phyloP scores from a whole-genome alignment of 2,329 filamentous ascomycete species.

The Diaporthe citrichinensis region DNA sequence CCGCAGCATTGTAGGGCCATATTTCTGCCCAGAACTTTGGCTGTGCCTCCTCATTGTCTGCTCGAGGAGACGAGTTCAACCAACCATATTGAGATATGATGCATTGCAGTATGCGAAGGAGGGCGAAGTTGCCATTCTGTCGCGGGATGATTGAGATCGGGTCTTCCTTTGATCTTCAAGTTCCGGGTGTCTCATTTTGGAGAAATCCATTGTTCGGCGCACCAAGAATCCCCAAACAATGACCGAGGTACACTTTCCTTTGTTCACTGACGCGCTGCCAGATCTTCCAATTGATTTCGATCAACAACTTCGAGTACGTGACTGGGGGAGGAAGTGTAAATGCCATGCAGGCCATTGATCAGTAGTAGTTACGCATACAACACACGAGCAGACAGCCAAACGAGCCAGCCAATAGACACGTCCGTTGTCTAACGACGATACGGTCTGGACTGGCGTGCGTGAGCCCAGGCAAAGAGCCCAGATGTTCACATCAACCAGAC shows the following conservation, averaged over 20 bases:
- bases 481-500: not conserved
- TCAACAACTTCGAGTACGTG: accelerated
- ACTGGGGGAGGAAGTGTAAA: not conserved
- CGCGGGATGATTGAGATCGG: not conserved
- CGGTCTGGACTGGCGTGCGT: not conserved
- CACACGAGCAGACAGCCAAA: no score
- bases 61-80: not conserved
- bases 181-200: not conserved
- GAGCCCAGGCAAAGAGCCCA: no score
- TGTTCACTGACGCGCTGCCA: not conserved
- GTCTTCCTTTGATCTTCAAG: not conserved
- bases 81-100: not conserved
- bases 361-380: no score
- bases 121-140: not conserved
- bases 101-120: not conserved
- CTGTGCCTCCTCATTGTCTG: no score
- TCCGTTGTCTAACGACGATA: no score
- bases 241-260: not conserved
- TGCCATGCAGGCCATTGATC: not conserved
- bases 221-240: not conserved
- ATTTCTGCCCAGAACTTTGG: not conserved
- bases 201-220: not conserved
- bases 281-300: not conserved
- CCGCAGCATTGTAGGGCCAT: not conserved
- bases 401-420: no score